Evolutionary conservation across 192 early-diverging fungal genomes (phyloP), one percentile per base, ranked within the genome.

Genomic region (Backusella macrospora): DNA sequence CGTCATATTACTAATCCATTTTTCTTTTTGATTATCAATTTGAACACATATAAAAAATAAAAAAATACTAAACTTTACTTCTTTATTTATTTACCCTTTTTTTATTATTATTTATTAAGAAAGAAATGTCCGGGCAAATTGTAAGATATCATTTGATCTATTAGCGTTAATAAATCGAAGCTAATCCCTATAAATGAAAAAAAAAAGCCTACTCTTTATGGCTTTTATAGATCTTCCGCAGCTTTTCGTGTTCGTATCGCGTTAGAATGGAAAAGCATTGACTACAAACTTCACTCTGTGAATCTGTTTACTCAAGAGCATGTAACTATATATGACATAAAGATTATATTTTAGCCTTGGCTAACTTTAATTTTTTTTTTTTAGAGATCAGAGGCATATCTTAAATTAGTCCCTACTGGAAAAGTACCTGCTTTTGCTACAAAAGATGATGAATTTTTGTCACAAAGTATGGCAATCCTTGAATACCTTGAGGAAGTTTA

Each of bases 401-500:
- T 55, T 21, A 71, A 80, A 16, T 72, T 91, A 65, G 95, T 95
- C 77, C 94, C 96, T 4, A 77, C 76, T 69, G 82, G 82, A 55
- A 77, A 87, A 1, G 88, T 96, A 2, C 96, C 95, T 23, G 82
- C 87, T 18, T 85, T 94, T 21, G 62, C 85, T 14, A 86, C 89
- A 43, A 74, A 80, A 49, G 83, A 81, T 39, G 89, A 90, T 3
- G 65, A 82, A n/a, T 68, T 70, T 4, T 62, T 94, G 44, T 82
- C 75, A 37, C 90, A 96, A 85, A 94, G 92, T 7, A 71, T 88
- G 21, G 91, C 94, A 15, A 96, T 98, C 55, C 72, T 96, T 34
- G 96, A 98, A 75, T 95, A 94, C 73, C 79, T 98, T 6, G 96
- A 98, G 55, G 96, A 98, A 72, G 81, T 85, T 12, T 71, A 84